Evolutionary conservation across 1,284 basidiomycete species (phyloP), one percentile per base, ranked within the genome.

Genomic region (Malassezia restricta): DNA sequence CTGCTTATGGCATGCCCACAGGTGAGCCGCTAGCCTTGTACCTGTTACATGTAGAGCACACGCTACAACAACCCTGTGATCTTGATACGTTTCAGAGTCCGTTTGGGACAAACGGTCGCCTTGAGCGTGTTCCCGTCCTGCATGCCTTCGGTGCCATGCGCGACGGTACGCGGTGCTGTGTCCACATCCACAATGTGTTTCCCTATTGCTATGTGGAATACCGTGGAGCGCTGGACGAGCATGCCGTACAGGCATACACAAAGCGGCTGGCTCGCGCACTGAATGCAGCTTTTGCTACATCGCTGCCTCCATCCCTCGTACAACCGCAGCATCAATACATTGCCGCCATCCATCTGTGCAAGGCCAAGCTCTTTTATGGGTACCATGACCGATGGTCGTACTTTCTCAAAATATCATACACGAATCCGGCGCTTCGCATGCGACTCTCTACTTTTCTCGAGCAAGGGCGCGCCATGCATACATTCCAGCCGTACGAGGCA

Each of bases 361-460:
- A 96, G 76, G 92, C 89, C n/a, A 77, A 87, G 20, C 85, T 86
- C 62, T 95, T 96, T 74, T 98, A 96, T 74, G 92, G 92, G 7
- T 96, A 91, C 74, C 86, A 91, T 71, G 78, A 85, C 15, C 82
- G 83, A 27, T 86, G 88, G 68, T 79, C 80, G 8, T 89, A 89
- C 28, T 98, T 87, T 75, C 81, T 98, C 74, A 95, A 95, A 74
- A 81, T 98, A 45, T 78, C 82, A 59, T 77, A 91, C 51, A 77
- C 78, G 43, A 83, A 94, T 63, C 70, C 70, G 0, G 47, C 52
- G 5, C 57, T 63, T 50, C 66, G 62, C 50, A 54, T 54, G 29
- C 61, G 68, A 14, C 42, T 73, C 7, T 62, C 62, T 6, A 56
- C 61, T n/a, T 57, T 68, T 17, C 59, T 73, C 14, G 65, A 67